Conservation (phyloP, 306 rosid genomes). For the Vigna hirtella region DNA sequence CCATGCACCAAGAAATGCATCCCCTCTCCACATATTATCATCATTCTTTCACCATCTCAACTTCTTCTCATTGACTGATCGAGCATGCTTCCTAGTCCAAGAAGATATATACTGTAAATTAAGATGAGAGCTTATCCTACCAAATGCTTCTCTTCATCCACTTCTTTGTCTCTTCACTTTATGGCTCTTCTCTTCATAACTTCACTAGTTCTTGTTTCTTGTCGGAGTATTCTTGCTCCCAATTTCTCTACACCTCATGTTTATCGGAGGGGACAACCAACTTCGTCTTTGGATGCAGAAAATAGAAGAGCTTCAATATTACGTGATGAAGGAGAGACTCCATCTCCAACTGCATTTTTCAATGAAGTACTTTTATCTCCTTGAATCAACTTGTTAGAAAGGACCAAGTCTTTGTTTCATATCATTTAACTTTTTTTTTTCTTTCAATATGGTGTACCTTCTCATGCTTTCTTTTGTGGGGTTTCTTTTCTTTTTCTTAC, state of each 20-base stretch:
- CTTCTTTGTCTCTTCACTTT: conserved; percentile 23
- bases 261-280: conserved; percentile 34
- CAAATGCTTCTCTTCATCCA: conserved; percentile 24
- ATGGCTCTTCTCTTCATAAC: conserved; percentile 26
- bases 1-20: conserved; percentile 45
- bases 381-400: conserved; percentile 16
- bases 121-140: conserved; percentile 35
- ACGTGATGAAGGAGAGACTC: conserved; percentile 27
- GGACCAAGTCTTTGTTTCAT: background rate
- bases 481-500: background rate
- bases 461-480: conserved; percentile 25
- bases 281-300: conserved; percentile 13
- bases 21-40: background rate
- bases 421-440: conserved; percentile 1
- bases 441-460: conserved; percentile 10
- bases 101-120: conserved; percentile 7
- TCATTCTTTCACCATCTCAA: conserved; percentile 16
- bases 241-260: conserved; percentile 4
- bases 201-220: conserved; percentile 41
- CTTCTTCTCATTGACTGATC: conserved; percentile 4
- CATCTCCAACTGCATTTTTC: conserved; percentile 32
- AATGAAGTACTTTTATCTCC: background rate
- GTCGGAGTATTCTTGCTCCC: conserved; percentile 15
- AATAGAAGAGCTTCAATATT: background rate
- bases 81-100: background rate